Percentiles rank a stretch among this genome's conserved stretches.
Evolutionary conservation across 176 grass and related monocot genomes (phyloP).

Genomic region (Triticum dicoccoides): DNA sequence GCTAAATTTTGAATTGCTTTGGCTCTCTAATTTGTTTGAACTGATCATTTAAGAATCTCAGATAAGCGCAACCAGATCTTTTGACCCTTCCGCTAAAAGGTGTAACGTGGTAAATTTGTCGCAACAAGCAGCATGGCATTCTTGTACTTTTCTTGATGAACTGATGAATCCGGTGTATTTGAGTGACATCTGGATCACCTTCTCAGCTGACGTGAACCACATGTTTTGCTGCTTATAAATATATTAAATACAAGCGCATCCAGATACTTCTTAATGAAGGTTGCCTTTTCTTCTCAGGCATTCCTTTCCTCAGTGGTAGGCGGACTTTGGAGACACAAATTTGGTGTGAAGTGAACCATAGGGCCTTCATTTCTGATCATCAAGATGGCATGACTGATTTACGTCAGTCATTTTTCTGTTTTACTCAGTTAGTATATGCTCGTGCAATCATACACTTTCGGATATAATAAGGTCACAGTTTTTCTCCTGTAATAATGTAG

Average conservation of each 20-base stretch:
- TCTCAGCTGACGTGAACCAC: background rate
- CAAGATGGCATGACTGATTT: conserved; percentile 36
- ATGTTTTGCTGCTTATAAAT: background rate
- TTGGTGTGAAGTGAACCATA: conserved; percentile 29
- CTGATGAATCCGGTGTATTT: background rate
- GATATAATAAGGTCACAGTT: background rate
- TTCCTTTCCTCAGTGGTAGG: conserved; percentile 14
- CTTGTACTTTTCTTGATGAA: background rate
- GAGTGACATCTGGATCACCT: background rate
- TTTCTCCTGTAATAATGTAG: background rate
- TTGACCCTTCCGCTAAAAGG: background rate
- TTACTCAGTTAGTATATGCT: conserved; percentile 6
- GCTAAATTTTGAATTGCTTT: background rate
- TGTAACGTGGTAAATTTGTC: background rate
- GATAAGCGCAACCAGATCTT: background rate
- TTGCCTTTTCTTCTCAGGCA: conserved; percentile 32
- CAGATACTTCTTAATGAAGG: background rate
- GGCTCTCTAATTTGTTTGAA: background rate
- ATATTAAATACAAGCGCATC: background rate
- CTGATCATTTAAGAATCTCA: background rate
- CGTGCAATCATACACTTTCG: background rate
- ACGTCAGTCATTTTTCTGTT: background rate
- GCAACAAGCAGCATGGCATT: background rate
- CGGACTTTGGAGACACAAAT: conserved; percentile 30
- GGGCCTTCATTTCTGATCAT: conserved; percentile 20